These are phyloP conservation scores for Thecaphora thlaspeos DNA, from an alignment of 1,284 basidiomycete species.

Conservation along the genomic window DNA sequence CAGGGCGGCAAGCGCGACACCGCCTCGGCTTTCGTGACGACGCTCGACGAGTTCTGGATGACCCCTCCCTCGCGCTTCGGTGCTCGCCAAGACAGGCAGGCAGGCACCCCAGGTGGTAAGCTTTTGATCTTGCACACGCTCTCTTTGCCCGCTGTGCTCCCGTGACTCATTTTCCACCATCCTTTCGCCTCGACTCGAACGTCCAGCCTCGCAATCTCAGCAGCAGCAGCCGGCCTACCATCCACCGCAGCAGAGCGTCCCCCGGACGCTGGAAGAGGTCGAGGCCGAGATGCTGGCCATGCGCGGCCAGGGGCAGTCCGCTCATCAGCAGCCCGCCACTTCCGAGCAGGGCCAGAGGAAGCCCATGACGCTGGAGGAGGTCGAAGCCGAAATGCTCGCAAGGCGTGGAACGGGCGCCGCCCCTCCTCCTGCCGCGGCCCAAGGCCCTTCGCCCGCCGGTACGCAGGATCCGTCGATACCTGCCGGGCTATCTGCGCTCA, in stretches of 20 bases:
- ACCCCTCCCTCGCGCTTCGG: slow-evolving; percentile 34
- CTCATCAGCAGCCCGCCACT: slow-evolving; percentile 27
- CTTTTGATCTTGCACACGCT: slow-evolving; percentile 13
- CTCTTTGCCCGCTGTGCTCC: too few species aligned
- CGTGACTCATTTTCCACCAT: too few species aligned
- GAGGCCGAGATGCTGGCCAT: slow-evolving; percentile 58
- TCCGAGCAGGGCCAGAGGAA: slow-evolving; percentile 44
- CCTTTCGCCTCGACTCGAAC: too few species aligned
- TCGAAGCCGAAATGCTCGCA: slow-evolving; percentile 74
- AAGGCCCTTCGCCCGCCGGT: not conserved
- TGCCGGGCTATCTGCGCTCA: slow-evolving; percentile 3
- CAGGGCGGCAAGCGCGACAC: slow-evolving; percentile 30
- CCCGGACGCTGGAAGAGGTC: slow-evolving; percentile 58
- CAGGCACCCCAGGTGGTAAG: slow-evolving; percentile 21
- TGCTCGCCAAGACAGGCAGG: slow-evolving; percentile 30
- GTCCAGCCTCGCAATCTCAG: slow-evolving; percentile 11
- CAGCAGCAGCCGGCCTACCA: slow-evolving; percentile 20
- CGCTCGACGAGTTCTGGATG: slow-evolving; percentile 55
- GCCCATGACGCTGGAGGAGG: slow-evolving; percentile 81
- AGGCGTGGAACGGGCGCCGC: slow-evolving; percentile 12
- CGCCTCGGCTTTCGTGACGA: slow-evolving; percentile 47
- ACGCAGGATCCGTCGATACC: not conserved
- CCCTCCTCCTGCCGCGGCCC: slow-evolving; percentile 3
- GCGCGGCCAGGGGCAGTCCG: slow-evolving; percentile 8
- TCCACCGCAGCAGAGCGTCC: slow-evolving; percentile 21